Evolutionary conservation across 1,284 basidiomycete species (phyloP).

Genomic region (Pascua guehoae): DNA sequence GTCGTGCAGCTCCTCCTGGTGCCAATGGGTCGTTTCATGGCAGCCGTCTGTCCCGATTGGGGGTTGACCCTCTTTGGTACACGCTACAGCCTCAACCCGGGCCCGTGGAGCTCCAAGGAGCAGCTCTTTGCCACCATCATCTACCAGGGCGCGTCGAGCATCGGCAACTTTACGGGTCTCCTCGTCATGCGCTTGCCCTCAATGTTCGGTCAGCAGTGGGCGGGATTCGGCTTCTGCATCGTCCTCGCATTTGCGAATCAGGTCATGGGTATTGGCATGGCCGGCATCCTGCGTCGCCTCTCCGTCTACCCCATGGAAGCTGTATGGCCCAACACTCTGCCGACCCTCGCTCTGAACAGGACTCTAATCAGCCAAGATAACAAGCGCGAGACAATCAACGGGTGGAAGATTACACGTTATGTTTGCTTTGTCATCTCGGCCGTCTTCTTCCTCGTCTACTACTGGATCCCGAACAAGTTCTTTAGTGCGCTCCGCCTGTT

Average conservation of each 20-base stretch:
- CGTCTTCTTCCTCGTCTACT: slow-evolving; percentile 19
- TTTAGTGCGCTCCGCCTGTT: slow-evolving; percentile 54
- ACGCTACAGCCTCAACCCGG: slow-evolving; percentile 22
- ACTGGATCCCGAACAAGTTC: slow-evolving; percentile 43
- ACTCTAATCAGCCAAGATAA: slow-evolving; percentile 1
- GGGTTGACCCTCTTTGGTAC: slow-evolving; percentile 13
- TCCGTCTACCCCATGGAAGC: slow-evolving; percentile 5
- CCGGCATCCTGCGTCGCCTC: background rate
- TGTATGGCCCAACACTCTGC: slow-evolving; percentile 11
- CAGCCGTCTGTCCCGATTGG: slow-evolving; percentile 9
- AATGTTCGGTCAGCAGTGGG: slow-evolving; percentile 5
- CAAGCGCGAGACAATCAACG: slow-evolving; percentile 2
- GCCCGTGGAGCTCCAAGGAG: slow-evolving; percentile 28
- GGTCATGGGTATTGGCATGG: slow-evolving; percentile 9
- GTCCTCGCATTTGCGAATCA: slow-evolving; percentile 6
- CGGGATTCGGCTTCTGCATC: slow-evolving; percentile 4
- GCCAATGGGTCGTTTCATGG: background rate
- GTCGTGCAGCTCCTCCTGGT: slow-evolving; percentile 10
- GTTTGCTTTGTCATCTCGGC: background rate
- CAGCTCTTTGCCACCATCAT: slow-evolving; percentile 13
- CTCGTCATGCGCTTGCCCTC: slow-evolving; percentile 4
- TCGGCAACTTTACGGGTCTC: background rate
- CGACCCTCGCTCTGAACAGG: slow-evolving; percentile 8
- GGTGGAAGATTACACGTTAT: background rate
- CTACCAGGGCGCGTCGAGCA: slow-evolving; percentile 1